Percentiles rank a stretch among this genome's conserved stretches.
phyloP scores from a whole-genome alignment of 1,284 basidiomycete species.

The Porogramme epimiltina region DNA sequence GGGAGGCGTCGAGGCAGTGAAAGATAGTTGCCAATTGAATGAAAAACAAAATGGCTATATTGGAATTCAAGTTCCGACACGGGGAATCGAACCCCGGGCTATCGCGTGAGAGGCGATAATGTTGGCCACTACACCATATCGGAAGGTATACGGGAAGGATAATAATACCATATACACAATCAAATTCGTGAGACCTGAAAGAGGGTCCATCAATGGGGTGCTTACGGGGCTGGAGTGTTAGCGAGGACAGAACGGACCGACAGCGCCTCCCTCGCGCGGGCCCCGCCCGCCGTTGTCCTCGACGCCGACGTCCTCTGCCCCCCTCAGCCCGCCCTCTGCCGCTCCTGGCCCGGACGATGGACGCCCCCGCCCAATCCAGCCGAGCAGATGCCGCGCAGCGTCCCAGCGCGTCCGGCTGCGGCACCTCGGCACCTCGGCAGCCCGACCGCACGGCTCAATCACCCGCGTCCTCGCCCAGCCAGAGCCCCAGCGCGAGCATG shows the following conservation, averaged over 20 bases:
- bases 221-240: background rate
- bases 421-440: slow-evolving; percentile 23
- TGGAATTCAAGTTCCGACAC: slow-evolving; percentile 19
- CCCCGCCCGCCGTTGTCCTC: slow-evolving; percentile 3
- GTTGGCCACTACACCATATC: slow-evolving; percentile 21
- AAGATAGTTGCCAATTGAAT: too few species aligned
- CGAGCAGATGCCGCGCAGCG: slow-evolving; percentile 16
- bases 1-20: too few species aligned
- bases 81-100: slow-evolving; percentile 22
- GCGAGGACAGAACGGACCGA: too few species aligned
- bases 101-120: slow-evolving; percentile 22
- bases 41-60: too few species aligned
- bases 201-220: background rate
- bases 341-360: slow-evolving; percentile 9
- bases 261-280: too few species aligned
- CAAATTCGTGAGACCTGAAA: background rate
- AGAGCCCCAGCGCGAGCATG: slow-evolving; percentile 13
- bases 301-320: slow-evolving; percentile 3
- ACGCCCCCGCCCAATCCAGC: slow-evolving; percentile 13
- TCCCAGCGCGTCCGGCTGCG: slow-evolving; percentile 7
- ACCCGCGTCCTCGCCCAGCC: too few species aligned
- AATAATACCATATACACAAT: too few species aligned
- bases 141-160: background rate
- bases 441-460: slow-evolving; percentile 16
- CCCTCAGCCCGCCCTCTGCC: background rate